These are phyloP conservation scores for Miscanthus lutarioriparius DNA, from an alignment of 176 grass and related monocot genomes.

Conservation along the genomic window DNA sequence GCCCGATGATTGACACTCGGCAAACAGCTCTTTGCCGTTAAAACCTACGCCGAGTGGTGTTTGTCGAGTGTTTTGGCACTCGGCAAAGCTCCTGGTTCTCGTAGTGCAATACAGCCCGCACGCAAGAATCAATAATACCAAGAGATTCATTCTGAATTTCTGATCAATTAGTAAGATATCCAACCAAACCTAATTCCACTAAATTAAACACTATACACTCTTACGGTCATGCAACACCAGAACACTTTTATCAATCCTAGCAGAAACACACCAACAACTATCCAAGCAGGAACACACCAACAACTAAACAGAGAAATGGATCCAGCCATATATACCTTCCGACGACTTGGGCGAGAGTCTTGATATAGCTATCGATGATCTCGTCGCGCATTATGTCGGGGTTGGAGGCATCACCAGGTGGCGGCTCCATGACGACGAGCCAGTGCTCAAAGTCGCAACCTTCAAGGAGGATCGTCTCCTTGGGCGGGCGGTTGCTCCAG, in stretches of 20 bases:
- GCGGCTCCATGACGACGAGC: conserved; percentile 82
- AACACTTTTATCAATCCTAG: background rate
- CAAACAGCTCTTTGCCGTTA: too few relatives aligned
- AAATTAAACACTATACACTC: background rate
- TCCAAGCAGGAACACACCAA: background rate
- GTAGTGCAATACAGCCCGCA: too few relatives aligned
- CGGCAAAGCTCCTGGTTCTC: too few relatives aligned
- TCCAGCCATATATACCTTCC: conserved; percentile 52
- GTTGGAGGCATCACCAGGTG: conserved; percentile 37
- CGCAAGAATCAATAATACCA: background rate
- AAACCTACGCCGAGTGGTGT: too few relatives aligned
- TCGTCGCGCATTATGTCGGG: conserved; percentile 68
- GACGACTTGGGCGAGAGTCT: conserved; percentile 69
- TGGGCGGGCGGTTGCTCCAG: conserved; percentile 76
- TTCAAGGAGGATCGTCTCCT: conserved; percentile 84
- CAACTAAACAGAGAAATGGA: background rate
- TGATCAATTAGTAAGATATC: background rate
- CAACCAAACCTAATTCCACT: background rate
- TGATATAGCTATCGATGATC: conserved; percentile 85
- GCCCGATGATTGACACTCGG: too few relatives aligned
- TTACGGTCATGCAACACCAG: background rate
- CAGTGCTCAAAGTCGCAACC: conserved; percentile 95
- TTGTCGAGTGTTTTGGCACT: too few relatives aligned
- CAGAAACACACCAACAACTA: background rate
- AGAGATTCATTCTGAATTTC: background rate